Evolutionary conservation across 768 basidiomycete species (phyloP), one percentile per base, ranked within the genome.

Genomic region (Wakefieldia striispora): DNA sequence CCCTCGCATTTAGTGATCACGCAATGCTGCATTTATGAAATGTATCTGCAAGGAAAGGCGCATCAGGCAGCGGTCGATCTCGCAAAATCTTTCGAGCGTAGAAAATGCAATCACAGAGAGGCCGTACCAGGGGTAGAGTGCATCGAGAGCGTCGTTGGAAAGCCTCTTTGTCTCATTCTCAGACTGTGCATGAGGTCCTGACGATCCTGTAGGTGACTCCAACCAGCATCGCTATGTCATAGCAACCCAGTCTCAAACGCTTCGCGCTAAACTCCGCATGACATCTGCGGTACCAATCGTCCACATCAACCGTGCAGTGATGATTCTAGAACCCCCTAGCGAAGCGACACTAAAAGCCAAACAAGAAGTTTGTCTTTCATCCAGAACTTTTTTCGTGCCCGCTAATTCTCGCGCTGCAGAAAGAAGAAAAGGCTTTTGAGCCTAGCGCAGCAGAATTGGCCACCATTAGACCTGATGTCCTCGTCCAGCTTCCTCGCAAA

Each of bases 151-250:
- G 85, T 98, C 40, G 75, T 97, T 40, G 95, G 95, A 91, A 58
- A 51, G 45, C 12, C 21, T 14, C 11, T 29, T 29, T 33, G 16
- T 23, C 34, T 36, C 34, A 17, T 40, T 24, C 36, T 21, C 27
- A 14, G 38, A 21, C 43, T 42, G 11, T 40, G 17, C 17, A 20
- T 49, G 27, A 27, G 10, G 43, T 48, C 40, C 54, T 57, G 47
- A 57, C 40, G 20, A 20, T 36, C 11, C 6, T 45, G 10, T 51
- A 92, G 89, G 91, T 17, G 80, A 81, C 19, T 76, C 81, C 23
- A 99, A 99, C 64, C 91, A 91, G 66, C 92, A 97, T 68, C 84
- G 94, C 37, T 98, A 98, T 70, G 83, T 92, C 26, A 72, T 97
- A 45, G 91, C 91, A 21, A 83, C 91, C 0, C 92, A 95, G 65